Evolutionary conservation across 306 rosid genomes (phyloP).

Genomic region (Herpetospermum pedunculosum): DNA sequence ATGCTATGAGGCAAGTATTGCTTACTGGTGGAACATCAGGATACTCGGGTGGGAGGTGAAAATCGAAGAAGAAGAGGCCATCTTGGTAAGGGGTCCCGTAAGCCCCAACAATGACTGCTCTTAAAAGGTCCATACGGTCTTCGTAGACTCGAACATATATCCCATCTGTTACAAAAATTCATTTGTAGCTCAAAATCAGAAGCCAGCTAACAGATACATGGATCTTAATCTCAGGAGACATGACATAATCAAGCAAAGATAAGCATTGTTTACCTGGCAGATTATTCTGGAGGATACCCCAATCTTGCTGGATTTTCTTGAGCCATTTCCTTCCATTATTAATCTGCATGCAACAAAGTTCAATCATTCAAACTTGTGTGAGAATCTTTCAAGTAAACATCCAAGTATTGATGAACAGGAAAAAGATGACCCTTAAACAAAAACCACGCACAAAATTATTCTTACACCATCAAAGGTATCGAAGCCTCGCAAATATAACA

Average conservation of each 20-base stretch:
- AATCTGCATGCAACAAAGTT: constrained; percentile 29
- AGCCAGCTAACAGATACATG: constrained; percentile 15
- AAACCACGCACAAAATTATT: neutral
- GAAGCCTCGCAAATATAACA: neutral
- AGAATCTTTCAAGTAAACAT: neutral
- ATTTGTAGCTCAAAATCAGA: constrained; percentile 2
- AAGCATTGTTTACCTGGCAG: constrained; percentile 55
- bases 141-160: constrained; percentile 87
- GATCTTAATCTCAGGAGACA: constrained; percentile 1
- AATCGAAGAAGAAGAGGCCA: constrained; percentile 96
- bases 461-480: neutral
- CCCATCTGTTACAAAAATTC: constrained; percentile 48
- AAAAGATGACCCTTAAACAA: neutral
- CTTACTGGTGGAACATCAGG: constrained; percentile 98
- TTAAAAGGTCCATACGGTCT: constrained; percentile 90
- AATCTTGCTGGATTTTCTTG: constrained; percentile 96
- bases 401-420: neutral
- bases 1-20: constrained; percentile 13
- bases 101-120: constrained; percentile 97
- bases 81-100: constrained; percentile 99
- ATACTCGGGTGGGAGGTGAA: constrained; percentile 93
- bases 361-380: neutral
- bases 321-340: constrained; percentile 69
- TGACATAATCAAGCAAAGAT: constrained; percentile 7
- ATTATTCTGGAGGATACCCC: constrained; percentile 94